Evolutionary conservation across 768 basidiomycete species (phyloP), one percentile per base, ranked within the genome.

Genomic region (Lyophyllum atratum): DNA sequence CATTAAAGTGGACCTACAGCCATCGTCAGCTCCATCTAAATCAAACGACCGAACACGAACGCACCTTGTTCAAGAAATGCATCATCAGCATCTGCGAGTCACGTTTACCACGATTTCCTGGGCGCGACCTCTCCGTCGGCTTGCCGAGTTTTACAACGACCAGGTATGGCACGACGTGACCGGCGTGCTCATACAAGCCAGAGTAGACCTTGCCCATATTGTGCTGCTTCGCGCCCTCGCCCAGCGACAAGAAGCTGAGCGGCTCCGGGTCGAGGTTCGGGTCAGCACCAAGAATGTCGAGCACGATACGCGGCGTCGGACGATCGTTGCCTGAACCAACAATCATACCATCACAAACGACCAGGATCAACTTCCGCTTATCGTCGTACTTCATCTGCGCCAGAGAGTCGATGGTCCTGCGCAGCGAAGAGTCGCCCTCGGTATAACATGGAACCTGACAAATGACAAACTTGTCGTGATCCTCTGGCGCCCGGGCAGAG

Each of bases 361-460:
- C 78, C 59, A 96, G 82, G 26, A 98, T 78, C 8, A 98, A 78
- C 73, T 98, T 98, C 37, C 96, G 90, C 74, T 98, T 99, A 78
- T 99, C 96, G 66, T 99, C 96, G 66, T 98, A 99, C 72, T 93
- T 95, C 74, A 96, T 80, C 70, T 90, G 85, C 1, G 96, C 93
- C 55, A 99, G 77, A 4, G 95, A 96, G 69, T 98, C 94, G 68
- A 99, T 96, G 2, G 95, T 97, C 64, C 79, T 80, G 48, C 90
- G 82, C 49, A 98, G 78, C 5, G 93, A 97, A 14, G 77, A 70
- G 60, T 95, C 90, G 61, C 95, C 96, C 80, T 98, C 96, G 2
- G 96, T 98, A 70, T 98, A 98, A 82, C 96, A 98, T 26, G 96
- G 96, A 0, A 98, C 94, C 68, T 98, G 96, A 70, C 95, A 98